Evolutionary conservation across 1,284 basidiomycete genomes (phyloP).

Genomic region (Cryptococcus sp.): DNA sequence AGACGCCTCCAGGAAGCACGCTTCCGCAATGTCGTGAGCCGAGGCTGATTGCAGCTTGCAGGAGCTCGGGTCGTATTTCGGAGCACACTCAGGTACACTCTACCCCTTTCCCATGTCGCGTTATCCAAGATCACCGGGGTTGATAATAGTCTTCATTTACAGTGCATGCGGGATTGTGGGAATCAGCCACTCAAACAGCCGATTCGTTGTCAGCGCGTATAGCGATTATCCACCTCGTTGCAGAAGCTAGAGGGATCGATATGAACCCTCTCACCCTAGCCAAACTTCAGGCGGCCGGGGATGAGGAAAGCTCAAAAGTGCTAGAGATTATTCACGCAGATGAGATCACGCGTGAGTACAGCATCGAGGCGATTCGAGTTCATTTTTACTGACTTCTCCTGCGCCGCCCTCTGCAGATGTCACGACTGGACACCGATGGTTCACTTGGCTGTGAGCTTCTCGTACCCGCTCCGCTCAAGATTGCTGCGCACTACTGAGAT

Average conservation of each 20-base stretch:
- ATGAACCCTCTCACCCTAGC: constrained; percentile 83
- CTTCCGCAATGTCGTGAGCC: neutral
- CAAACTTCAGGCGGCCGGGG: constrained; percentile 69
- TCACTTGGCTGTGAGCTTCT: constrained; percentile 63
- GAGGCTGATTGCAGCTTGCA: constrained; percentile 25
- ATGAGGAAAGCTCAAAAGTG: constrained; percentile 67
- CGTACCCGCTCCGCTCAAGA: neutral
- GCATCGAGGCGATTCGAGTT: neutral
- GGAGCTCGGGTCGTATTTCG: constrained; percentile 72
- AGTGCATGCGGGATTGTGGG: constrained; percentile 80
- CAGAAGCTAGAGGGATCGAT: constrained; percentile 83
- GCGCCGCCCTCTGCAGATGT: constrained; percentile 57
- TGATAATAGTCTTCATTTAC: too few relatives aligned
- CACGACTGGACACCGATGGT: constrained; percentile 80
- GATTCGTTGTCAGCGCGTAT: constrained; percentile 72
- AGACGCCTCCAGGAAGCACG: too few relatives aligned
- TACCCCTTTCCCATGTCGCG: too few relatives aligned
- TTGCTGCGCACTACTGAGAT: neutral
- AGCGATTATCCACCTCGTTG: constrained; percentile 85
- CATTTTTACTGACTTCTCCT: neutral
- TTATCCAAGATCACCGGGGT: too few relatives aligned
- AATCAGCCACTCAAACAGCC: constrained; percentile 73
- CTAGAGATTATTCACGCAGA: constrained; percentile 79
- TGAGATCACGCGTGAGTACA: constrained; percentile 66
- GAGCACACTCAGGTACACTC: constrained; percentile 52